Conservation (phyloP, 169 alveolate species). For the Plasmodium gonderi region DNA sequence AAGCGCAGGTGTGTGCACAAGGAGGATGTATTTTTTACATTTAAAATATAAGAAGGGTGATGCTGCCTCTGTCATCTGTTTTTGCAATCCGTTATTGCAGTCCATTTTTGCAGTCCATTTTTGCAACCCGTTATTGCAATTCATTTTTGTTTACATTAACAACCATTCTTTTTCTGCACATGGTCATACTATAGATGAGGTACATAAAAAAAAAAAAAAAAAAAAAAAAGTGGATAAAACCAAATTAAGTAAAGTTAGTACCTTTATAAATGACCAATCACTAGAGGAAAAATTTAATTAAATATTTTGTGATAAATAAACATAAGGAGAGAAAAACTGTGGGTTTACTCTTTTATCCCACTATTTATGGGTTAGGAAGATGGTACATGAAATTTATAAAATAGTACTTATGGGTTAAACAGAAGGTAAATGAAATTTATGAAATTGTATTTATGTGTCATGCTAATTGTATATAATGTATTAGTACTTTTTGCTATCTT, state of each 20-base stretch:
- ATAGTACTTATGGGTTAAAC: too few species aligned
- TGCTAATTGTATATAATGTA: neutral
- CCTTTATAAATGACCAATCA: neutral
- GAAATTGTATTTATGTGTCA: too few species aligned
- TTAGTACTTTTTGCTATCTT: neutral
- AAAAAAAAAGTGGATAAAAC: neutral
- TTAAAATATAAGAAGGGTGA: neutral
- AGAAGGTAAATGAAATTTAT: too few species aligned
- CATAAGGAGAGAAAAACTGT: neutral
- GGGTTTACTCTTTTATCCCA: neutral
- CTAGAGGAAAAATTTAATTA: neutral
- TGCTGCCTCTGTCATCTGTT: neutral
- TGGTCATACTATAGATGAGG: neutral
- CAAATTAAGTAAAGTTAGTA: neutral
- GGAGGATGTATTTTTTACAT: neutral
- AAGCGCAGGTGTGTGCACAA: too few species aligned
- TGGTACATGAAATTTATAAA: too few species aligned
- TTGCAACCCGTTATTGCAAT: neutral
- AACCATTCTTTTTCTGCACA: neutral
- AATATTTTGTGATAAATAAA: neutral
- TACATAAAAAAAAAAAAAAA: neutral
- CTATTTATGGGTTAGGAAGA: too few species aligned
- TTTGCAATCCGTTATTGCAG: neutral
- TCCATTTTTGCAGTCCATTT: neutral
- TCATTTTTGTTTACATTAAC: constrained; percentile 2